Percentiles rank a stretch among this genome's conserved stretches.
These are phyloP conservation scores for Hypoxylon sp. DNA, from an alignment of 2,329 filamentous ascomycete genomes.

Conservation along the genomic window DNA sequence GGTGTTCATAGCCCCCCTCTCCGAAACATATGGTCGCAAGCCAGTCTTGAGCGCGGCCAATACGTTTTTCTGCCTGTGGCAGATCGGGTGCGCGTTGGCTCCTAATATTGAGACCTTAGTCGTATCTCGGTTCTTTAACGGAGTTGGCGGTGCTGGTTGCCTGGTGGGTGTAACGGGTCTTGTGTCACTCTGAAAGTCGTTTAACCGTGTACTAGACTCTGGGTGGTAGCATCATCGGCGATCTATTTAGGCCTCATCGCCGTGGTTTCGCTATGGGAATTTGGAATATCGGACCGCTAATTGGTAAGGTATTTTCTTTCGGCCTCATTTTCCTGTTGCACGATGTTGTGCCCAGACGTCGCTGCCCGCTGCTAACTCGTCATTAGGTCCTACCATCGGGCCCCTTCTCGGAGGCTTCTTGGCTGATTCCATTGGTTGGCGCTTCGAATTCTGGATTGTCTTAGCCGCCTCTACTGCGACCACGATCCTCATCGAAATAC, in stretches of 20 bases:
- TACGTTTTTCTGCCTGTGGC: not conserved
- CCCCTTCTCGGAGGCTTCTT: conserved; percentile 56
- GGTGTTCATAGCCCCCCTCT: conserved; percentile 60
- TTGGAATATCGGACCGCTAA: not conserved
- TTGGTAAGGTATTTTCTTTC: not conserved
- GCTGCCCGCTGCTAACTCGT: not conserved
- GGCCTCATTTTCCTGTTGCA: not conserved
- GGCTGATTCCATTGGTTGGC: conserved; percentile 51
- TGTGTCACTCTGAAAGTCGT: not conserved
- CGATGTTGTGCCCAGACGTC: no score
- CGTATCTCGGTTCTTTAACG: conserved; percentile 53
- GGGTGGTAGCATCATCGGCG: conserved; percentile 58
- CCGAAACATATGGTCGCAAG: conserved; percentile 58
- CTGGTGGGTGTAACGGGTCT: not conserved
- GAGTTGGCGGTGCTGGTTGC: not conserved
- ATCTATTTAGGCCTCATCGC: conserved; percentile 53
- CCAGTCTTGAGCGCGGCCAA: not conserved
- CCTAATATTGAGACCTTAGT: conserved; percentile 54
- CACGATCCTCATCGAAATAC: not conserved
- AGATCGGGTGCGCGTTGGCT: conserved; percentile 48
- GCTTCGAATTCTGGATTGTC: conserved; percentile 55
- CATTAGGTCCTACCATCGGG: conserved; percentile 43
- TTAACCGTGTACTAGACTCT: conserved; percentile 46
- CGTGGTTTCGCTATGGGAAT: conserved; percentile 10
- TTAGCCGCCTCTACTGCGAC: not conserved